Evolutionary conservation across 2,329 filamentous ascomycete species (phyloP).

Genomic region (Paecilomyces niveus): DNA sequence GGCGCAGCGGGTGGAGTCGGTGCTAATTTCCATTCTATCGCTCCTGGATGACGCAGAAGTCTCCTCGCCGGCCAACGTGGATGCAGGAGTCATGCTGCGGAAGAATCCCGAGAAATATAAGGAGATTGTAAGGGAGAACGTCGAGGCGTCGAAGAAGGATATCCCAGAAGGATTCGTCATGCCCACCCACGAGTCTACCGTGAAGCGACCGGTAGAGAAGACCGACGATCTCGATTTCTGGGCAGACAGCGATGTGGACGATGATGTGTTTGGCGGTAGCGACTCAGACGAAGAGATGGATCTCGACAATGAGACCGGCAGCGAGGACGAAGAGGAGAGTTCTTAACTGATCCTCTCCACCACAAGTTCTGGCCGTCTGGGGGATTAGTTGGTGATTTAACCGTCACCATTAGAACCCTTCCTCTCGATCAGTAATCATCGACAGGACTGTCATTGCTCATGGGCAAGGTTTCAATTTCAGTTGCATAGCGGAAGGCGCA

Average conservation of each 20-base stretch:
- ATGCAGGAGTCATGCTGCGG: constrained; percentile 79
- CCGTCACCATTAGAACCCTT: neutral
- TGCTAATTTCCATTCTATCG: constrained; percentile 84
- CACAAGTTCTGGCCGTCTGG: neutral
- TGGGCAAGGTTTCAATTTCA: neutral
- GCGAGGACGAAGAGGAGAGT: constrained; percentile 45
- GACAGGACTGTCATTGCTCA: neutral
- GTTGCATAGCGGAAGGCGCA: neutral
- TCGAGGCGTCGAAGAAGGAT: constrained; percentile 67
- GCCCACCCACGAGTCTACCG: constrained; percentile 64
- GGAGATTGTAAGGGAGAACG: constrained; percentile 58
- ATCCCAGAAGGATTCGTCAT: constrained; percentile 75
- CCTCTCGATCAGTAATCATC: neutral
- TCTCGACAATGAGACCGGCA: constrained; percentile 44
- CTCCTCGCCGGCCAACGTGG: constrained; percentile 88
- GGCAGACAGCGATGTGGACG: constrained; percentile 63
- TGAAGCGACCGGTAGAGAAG: constrained; percentile 55
- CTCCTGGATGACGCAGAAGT: constrained; percentile 92
- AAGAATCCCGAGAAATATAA: constrained; percentile 66
- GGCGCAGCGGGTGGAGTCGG: constrained; percentile 87
- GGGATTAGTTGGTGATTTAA: neutral
- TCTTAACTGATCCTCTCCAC: neutral
- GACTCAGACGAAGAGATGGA: constrained; percentile 49
- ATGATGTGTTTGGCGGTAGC: constrained; percentile 71
- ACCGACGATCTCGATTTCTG: constrained; percentile 70